Evolutionary conservation across 1,284 basidiomycete genomes (phyloP), one percentile per base, ranked within the genome.

Genomic region (Cutaneotrichosporon mucoides): DNA sequence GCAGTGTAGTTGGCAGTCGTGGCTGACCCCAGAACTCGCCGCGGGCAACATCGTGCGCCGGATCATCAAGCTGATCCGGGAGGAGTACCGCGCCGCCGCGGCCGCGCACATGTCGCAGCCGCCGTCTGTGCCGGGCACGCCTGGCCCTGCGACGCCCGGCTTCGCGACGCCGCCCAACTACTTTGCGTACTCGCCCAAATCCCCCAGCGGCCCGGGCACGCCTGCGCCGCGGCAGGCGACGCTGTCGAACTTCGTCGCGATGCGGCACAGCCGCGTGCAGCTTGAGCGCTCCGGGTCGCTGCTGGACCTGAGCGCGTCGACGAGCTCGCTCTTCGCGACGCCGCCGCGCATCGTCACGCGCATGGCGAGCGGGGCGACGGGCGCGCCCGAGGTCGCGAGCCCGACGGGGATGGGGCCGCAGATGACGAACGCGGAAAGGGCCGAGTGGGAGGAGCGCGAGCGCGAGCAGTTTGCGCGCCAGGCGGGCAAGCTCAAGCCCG

Each of bases 21-120:
- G 15, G 7, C 35, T 53, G 33, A 56, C 42, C 40, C 9, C 68
- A 93, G 95, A 99, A 75, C 88, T 94, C 70, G 89, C 92, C 46
- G 88, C 96, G 44, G 92, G 92, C 11, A 98, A 97, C 75, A 95
- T 93, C 37, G 88, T 95, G 48, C 85, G 93, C 40, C 88, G 92
- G 68, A 86, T 97, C 42, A 81, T 96, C 38, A 91, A 93, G 72
- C 88, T 96, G 70, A 88, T 98, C 62, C 84, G 92, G 52, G 95
- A 99, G 79, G 95, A 99, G 73, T 93, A 92, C 75, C 82, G 87
- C 62, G 77, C 76, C 6, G 76, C 75, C 4, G 75, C 72, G 6
- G 70, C 73, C 6, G 69, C 70, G 35, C 73, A 72, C 52, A 54
- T 66, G 10, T 72, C 71, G 6, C 69, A 65, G 15, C 70, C 73